Percentiles rank a stretch among this genome's conserved stretches.
These are phyloP conservation scores for Cryptosporidium canis DNA, from an alignment of 169 alveolate genomes.

Conservation along the genomic window DNA sequence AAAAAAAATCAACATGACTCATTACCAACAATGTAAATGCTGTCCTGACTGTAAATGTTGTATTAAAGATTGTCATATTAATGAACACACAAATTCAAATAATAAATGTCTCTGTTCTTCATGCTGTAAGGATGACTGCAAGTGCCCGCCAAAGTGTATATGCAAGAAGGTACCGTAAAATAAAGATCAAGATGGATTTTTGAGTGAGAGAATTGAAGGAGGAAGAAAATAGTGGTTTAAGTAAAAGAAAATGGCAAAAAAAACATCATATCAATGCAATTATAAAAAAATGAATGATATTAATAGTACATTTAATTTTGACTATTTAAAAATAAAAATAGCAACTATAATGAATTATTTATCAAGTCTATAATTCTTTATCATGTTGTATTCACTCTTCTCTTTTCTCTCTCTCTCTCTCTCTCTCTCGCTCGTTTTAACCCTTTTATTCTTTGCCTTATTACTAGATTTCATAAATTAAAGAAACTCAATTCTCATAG, in stretches of 20 bases:
- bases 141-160: neutral
- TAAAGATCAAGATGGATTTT: neutral
- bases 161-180: neutral
- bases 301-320: too few relatives aligned
- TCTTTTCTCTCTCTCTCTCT: too few relatives aligned
- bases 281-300: too few relatives aligned
- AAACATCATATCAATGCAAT: too few relatives aligned
- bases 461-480: neutral
- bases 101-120: neutral
- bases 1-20: neutral
- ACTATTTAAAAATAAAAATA: too few relatives aligned
- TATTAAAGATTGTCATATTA: neutral
- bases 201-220: too few relatives aligned
- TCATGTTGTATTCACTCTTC: too few relatives aligned
- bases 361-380: too few relatives aligned
- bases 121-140: constrained; percentile 7
- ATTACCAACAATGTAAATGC: constrained; percentile 5
- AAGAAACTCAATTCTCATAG: neutral
- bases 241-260: too few relatives aligned
- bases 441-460: neutral
- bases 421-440: neutral
- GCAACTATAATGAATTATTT: too few relatives aligned
- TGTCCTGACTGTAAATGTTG: neutral
- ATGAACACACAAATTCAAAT: neutral
- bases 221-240: too few relatives aligned